A percentile compares a stretch with the other conserved stretches of the same genome.
Evolutionary conservation across 2,329 filamentous ascomycete species (phyloP).

Genomic region (Monosporascus cannonballus): DNA sequence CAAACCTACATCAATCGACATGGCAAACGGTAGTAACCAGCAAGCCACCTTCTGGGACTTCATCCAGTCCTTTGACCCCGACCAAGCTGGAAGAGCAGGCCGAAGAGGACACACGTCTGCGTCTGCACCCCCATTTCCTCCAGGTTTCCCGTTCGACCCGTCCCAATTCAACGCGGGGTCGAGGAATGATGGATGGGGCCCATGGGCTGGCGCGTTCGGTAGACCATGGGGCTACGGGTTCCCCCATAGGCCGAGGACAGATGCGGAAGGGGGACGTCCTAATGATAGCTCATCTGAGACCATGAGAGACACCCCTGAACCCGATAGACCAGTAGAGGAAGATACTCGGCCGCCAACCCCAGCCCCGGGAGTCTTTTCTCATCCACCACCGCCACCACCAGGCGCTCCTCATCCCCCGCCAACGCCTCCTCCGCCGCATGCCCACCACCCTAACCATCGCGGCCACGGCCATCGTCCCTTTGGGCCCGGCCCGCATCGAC

Average conservation of each 20-base stretch:
- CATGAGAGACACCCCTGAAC: slow-evolving; percentile 13
- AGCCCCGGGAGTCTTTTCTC: slow-evolving; percentile 7
- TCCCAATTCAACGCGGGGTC: slow-evolving; percentile 13
- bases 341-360: slow-evolving; percentile 6
- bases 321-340: slow-evolving; percentile 9
- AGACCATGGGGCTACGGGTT: slow-evolving; percentile 12
- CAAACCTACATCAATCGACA: slow-evolving; percentile 12
- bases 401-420: slow-evolving; percentile 12
- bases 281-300: slow-evolving; percentile 27
- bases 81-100: slow-evolving; percentile 20
- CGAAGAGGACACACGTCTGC: slow-evolving; percentile 29
- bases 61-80: slow-evolving; percentile 27
- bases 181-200: slow-evolving; percentile 10
- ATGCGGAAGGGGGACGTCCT: slow-evolving; percentile 11
- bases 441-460: slow-evolving; percentile 6
- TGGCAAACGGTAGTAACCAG: slow-evolving; percentile 9
- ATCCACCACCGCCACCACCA: slow-evolving; percentile 10
- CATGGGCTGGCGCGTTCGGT: slow-evolving; percentile 6
- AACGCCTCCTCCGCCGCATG: slow-evolving; percentile 13
- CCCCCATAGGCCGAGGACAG: slow-evolving; percentile 20
- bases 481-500: slow-evolving; percentile 4
- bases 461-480: slow-evolving; percentile 14
- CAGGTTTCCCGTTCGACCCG: slow-evolving; percentile 29
- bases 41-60: slow-evolving; percentile 27
- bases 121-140: slow-evolving; percentile 17